Evolutionary conservation across 2,329 filamentous ascomycete species (phyloP).

Genomic region (Mollisia scopiformis): DNA sequence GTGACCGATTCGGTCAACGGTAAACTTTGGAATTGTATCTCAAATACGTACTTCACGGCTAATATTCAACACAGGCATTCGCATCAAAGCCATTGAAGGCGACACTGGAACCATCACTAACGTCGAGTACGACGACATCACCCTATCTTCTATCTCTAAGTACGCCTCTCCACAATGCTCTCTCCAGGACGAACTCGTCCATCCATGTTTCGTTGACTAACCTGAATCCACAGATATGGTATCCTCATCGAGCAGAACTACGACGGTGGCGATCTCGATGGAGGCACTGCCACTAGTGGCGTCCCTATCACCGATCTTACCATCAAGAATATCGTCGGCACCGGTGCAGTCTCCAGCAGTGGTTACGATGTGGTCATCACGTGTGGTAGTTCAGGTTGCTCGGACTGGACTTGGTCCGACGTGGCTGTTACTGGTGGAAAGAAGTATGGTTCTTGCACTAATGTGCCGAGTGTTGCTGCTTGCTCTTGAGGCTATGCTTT

Average conservation of each 20-base stretch:
- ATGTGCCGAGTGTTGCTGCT: constrained; percentile 38
- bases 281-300: constrained; percentile 46
- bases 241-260: constrained; percentile 60
- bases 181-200: background rate
- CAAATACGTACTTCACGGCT: background rate
- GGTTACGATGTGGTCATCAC: constrained; percentile 46
- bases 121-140: constrained; percentile 55
- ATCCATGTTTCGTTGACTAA: constrained; percentile 27
- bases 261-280: constrained; percentile 42
- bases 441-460: constrained; percentile 42
- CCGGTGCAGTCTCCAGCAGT: constrained; percentile 37
- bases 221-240: constrained; percentile 50
- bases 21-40: background rate
- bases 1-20: constrained; percentile 45
- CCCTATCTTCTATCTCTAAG: constrained; percentile 49
- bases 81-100: constrained; percentile 57
- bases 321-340: constrained; percentile 45
- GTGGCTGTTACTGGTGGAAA: constrained; percentile 54
- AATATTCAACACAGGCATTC: constrained; percentile 40
- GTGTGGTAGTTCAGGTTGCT: constrained; percentile 46
- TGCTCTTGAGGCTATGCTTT: constrained; percentile 4
- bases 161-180: constrained; percentile 44
- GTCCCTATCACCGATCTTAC: constrained; percentile 53
- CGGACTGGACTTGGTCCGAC: constrained; percentile 43
- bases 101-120: constrained; percentile 53